Evolutionary conservation across 805 yeast genomes (phyloP).

Genomic region (Priceomyces medius): DNA sequence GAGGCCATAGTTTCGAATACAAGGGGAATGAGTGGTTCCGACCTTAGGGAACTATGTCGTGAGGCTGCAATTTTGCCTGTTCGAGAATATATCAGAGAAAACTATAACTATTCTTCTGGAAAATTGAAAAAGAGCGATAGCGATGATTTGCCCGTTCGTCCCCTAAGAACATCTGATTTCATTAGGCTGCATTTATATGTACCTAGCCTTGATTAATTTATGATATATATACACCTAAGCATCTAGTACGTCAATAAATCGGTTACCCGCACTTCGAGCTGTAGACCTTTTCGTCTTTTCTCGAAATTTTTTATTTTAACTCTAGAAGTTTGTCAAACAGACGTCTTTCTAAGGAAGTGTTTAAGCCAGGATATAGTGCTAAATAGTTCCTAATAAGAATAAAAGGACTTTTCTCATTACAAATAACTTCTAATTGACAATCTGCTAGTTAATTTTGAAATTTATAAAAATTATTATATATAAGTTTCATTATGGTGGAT

Average conservation of each 20-base stretch:
- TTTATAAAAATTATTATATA: no score
- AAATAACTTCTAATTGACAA: no score
- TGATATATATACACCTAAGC: not conserved
- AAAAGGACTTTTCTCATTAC: no score
- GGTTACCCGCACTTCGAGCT: constrained; percentile 1
- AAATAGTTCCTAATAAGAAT: no score
- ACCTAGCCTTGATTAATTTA: constrained; percentile 1
- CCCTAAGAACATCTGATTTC: constrained; percentile 66
- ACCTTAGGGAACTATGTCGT: constrained; percentile 84
- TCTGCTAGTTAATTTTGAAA: no score
- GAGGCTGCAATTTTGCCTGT: constrained; percentile 91
- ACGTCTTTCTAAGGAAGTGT: not conserved
- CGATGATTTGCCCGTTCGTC: constrained; percentile 50
- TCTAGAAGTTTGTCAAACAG: no score
- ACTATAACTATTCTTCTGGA: constrained; percentile 51
- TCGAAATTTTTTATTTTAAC: not conserved
- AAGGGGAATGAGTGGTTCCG: constrained; percentile 78
- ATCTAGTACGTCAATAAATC: not conserved
- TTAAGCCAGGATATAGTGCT: no score
- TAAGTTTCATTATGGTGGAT: no score
- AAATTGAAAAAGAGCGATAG: constrained; percentile 22
- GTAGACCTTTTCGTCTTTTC: not conserved
- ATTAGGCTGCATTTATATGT: constrained; percentile 20
- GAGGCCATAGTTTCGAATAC: constrained; percentile 61
- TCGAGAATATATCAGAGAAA: constrained; percentile 73